Percentiles rank a stretch among this genome's conserved stretches.
phyloP scores from a whole-genome alignment of 768 basidiomycete genomes.

The Lentinus tigrinus region DNA sequence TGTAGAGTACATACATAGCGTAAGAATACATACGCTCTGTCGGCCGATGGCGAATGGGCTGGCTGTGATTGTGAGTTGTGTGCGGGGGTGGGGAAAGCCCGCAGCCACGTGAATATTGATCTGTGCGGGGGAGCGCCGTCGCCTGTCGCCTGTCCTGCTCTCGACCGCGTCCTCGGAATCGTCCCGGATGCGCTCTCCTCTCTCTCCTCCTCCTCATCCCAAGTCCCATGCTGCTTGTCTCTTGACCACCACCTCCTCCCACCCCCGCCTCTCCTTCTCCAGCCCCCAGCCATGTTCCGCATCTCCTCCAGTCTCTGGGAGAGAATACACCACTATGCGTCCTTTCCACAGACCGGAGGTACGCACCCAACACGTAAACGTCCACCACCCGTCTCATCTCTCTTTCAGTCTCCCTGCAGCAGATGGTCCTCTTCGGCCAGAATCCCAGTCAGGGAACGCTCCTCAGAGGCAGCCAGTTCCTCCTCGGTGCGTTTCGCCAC shows the following conservation, averaged over 20 bases:
- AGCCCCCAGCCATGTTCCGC: constrained; percentile 46
- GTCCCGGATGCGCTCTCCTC: neutral
- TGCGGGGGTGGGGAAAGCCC: neutral
- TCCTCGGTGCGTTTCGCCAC: constrained; percentile 55
- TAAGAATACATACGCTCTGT: too few relatives aligned
- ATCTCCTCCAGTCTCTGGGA: constrained; percentile 84
- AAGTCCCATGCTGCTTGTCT: neutral
- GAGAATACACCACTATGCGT: constrained; percentile 86
- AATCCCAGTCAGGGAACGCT: constrained; percentile 94
- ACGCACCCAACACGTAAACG: constrained; percentile 24
- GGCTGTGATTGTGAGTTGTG: neutral
- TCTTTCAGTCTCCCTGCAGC: constrained; percentile 81
- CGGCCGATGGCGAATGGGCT: neutral
- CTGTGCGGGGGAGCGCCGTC: too few relatives aligned
- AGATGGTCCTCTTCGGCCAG: constrained; percentile 98
- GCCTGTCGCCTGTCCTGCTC: neutral
- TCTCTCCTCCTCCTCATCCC: neutral
- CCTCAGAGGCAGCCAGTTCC: constrained; percentile 87
- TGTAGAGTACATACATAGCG: too few relatives aligned
- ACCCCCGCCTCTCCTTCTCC: neutral
- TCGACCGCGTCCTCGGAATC: neutral
- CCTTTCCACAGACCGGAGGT: constrained; percentile 93
- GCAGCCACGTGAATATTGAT: neutral
- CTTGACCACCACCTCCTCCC: neutral
- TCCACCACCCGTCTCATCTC: constrained; percentile 1